Evolutionary conservation across 805 yeast species (phyloP).

Genomic region (Teunomyces panamensis): DNA sequence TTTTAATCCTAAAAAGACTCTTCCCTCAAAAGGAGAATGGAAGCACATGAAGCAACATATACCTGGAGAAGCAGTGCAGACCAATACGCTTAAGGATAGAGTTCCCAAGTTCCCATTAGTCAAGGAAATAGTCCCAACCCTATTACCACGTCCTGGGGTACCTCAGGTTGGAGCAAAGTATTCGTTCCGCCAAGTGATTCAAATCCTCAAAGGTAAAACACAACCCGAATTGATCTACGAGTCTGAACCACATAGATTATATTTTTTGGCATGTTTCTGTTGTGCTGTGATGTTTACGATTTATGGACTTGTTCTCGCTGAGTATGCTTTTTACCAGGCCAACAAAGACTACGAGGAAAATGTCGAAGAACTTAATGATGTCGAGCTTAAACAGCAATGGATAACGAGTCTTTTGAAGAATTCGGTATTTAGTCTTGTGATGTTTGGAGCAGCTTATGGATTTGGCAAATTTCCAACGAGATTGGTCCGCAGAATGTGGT

Average conservation of each 20-base stretch:
- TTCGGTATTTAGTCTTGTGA: slow-evolving; percentile 25
- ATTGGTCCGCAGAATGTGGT: slow-evolving; percentile 73
- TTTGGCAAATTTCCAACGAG: slow-evolving; percentile 57
- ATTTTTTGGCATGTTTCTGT: slow-evolving; percentile 66
- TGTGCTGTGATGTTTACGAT: slow-evolving; percentile 65
- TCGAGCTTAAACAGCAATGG: slow-evolving; percentile 43
- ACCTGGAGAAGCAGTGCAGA: slow-evolving; percentile 51
- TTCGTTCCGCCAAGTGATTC: slow-evolving; percentile 61
- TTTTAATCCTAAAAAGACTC: slow-evolving; percentile 25
- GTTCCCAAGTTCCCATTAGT: slow-evolving; percentile 65
- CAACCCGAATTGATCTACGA: slow-evolving; percentile 77
- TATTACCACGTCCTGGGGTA: slow-evolving; percentile 73
- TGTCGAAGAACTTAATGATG: slow-evolving; percentile 41
- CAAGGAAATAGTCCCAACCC: slow-evolving; percentile 61
- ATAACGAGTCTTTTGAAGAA: slow-evolving; percentile 25
- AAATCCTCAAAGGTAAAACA: slow-evolving; percentile 49
- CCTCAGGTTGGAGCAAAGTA: slow-evolving; percentile 63
- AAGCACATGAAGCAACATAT: slow-evolving; percentile 45
- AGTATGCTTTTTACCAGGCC: slow-evolving; percentile 53
- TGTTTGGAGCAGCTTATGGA: slow-evolving; percentile 28
- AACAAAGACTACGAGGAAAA: slow-evolving; percentile 53
- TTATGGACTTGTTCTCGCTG: slow-evolving; percentile 63
- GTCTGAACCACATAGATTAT: slow-evolving; percentile 77
- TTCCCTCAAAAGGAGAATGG: slow-evolving; percentile 41
- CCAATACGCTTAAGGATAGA: slow-evolving; percentile 52